Base-by-base conservation (phyloP, 371 early-diverging fungal species). In the Mucor circinelloides region DNA sequence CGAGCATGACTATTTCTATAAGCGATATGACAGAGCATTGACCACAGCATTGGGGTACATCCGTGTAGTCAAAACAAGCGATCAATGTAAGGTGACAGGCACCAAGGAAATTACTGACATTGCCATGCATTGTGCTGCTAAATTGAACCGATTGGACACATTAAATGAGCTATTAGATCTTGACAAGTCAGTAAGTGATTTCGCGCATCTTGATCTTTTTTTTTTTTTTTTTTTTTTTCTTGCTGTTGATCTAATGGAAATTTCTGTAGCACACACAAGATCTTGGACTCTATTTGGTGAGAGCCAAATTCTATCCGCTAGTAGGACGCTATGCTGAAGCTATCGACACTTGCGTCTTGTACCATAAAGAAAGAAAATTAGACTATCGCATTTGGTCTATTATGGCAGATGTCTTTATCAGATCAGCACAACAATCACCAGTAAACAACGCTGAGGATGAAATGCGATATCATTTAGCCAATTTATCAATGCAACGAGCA, bases 1-100 rank as follows among this genome's bases (percentile, higher is more conserved):
- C 61, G 80, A 80, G 57, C 78, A 83, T 58, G 76, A 83, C 28
- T 83, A 80, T 58, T 52, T 83, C 1, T 63, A 79, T 55, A 80
- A 77, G 38, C 70, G 64, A 6, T 83, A 83, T 54, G 76, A 75
- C 13, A 61, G 46, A 27, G 83, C 83, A 5, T 60, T 83, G 9
- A 60, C 69, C 13, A 48, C 32, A 3, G 76, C 78, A 0, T 66
- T 83, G 19, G 69, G 27, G 27, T 83, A 66, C 56, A 75, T 83
- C 40, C 58, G 68, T 17, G 58, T 80, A 13, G 76, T 70, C 9
- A 68, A 75, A 23, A 65, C 71, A 1, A 70, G 73, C 25, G 36
- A 59, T 12, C 58, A 69, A 7, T 79, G 74, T 60, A 83, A 80
- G 60, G 71, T 80, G 9, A 68, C 50, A 5, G 72, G 72, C 10